phyloP scores from a whole-genome alignment of 2,329 filamentous ascomycete species.

The Stagonosporopsis cucurbitacearum region DNA sequence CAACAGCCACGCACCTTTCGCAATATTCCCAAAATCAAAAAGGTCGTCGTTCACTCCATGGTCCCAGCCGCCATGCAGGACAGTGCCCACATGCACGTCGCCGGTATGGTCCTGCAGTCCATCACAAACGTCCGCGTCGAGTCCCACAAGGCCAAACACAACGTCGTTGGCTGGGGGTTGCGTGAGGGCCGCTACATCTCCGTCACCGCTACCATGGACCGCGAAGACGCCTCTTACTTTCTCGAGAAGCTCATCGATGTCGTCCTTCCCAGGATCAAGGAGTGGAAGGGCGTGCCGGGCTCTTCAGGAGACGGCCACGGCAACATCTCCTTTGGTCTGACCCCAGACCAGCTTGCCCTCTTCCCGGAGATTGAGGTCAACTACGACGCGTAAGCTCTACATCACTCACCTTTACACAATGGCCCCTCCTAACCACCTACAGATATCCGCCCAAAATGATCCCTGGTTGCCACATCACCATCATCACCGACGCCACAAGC shows the following conservation, averaged over 20 bases:
- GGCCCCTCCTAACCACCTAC: slow-evolving; percentile 8
- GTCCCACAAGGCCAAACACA: slow-evolving; percentile 72
- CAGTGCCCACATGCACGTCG: slow-evolving; percentile 78
- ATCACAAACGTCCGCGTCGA: slow-evolving; percentile 79
- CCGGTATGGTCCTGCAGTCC: slow-evolving; percentile 81
- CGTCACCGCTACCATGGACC: slow-evolving; percentile 77
- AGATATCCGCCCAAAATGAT: slow-evolving; percentile 76
- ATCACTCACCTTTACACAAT: not conserved
- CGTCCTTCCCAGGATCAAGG: slow-evolving; percentile 93
- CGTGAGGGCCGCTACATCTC: slow-evolving; percentile 73
- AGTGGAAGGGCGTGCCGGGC: slow-evolving; percentile 83
- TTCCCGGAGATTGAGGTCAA: slow-evolving; percentile 97
- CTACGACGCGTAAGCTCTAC: slow-evolving; percentile 77
- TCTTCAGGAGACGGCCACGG: slow-evolving; percentile 85
- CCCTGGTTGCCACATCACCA: slow-evolving; percentile 80
- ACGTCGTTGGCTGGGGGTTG: slow-evolving; percentile 78
- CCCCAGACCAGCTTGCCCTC: slow-evolving; percentile 74
- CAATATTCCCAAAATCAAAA: slow-evolving; percentile 82
- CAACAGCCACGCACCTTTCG: slow-evolving; percentile 74
- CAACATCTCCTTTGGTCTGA: slow-evolving; percentile 84
- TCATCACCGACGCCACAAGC: slow-evolving; percentile 83
- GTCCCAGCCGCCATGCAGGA: slow-evolving; percentile 72
- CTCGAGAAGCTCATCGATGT: slow-evolving; percentile 88
- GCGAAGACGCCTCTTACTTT: slow-evolving; percentile 87
- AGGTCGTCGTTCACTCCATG: slow-evolving; percentile 80